Conservation (phyloP, 179 eudicot genomes). For the Carnegiea gigantea region DNA sequence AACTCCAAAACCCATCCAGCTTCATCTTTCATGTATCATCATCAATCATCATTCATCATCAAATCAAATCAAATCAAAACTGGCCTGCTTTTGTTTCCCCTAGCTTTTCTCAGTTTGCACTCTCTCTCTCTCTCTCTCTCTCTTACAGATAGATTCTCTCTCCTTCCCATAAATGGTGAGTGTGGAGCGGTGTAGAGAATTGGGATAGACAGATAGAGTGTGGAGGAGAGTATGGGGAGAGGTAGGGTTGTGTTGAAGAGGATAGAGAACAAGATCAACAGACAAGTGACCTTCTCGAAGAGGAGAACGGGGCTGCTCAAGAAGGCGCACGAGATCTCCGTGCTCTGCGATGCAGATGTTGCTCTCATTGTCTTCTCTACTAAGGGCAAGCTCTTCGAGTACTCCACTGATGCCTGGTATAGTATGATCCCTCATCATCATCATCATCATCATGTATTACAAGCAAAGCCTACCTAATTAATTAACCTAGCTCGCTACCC, state of each 20-base stretch:
- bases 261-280: conserved; percentile 49
- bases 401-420: conserved; percentile 43
- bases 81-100: not conserved
- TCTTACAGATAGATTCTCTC: no score
- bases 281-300: conserved; percentile 50
- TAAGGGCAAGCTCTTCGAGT: conserved; percentile 48
- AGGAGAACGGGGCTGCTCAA: conserved; percentile 39
- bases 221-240: conserved; percentile 33
- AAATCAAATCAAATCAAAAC: not conserved
- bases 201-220: no score
- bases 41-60: conserved; percentile 5
- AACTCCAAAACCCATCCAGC: not conserved
- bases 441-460: no score
- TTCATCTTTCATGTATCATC: not conserved
- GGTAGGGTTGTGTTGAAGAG: conserved; percentile 46
- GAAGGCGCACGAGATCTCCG: conserved; percentile 53
- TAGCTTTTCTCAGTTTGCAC: not conserved
- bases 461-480: no score
- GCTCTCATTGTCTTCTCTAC: conserved; percentile 44
- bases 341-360: conserved; percentile 47
- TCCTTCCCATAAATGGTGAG: no score
- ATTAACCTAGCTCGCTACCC: no score
- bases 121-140: no score
- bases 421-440: conserved; percentile 15
- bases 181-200: no score